A percentile compares a stretch with the other conserved stretches of the same genome.
These are phyloP conservation scores for Pseudotsuga menziesii DNA, from an alignment of 75 land plant genomes.

Conservation along the genomic window DNA sequence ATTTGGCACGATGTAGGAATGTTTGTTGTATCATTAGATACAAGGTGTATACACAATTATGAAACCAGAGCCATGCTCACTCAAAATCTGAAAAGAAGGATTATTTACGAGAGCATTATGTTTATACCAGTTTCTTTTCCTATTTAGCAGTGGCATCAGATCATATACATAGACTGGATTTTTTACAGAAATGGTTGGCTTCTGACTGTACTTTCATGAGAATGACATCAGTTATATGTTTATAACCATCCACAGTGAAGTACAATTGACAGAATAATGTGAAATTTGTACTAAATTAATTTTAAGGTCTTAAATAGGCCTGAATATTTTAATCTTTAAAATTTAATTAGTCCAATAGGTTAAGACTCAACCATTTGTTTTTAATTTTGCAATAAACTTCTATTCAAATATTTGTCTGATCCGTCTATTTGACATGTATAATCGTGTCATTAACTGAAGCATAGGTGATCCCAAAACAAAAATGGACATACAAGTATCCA, in stretches of 20 bases:
- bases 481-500: not conserved
- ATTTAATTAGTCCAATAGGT: too few relatives aligned
- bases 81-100: too few relatives aligned
- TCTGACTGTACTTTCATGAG: not conserved
- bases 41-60: too few relatives aligned
- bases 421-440: not conserved
- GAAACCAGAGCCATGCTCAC: too few relatives aligned
- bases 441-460: not conserved
- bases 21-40: not conserved
- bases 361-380: not conserved
- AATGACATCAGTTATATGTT: too few relatives aligned
- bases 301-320: not conserved
- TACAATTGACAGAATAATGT: not conserved
- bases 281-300: not conserved
- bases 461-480: not conserved
- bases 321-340: too few relatives aligned
- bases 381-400: not conserved
- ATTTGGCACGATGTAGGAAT: not conserved
- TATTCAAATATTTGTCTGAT: not conserved
- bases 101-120: too few relatives aligned
- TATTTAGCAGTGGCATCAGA: too few relatives aligned
- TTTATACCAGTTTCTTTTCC: too few relatives aligned
- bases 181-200: not conserved
- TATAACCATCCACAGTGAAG: not conserved
- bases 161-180: not conserved